Conservation (phyloP, 352 stramenopile genomes). For the Globisporangium middletonii region DNA sequence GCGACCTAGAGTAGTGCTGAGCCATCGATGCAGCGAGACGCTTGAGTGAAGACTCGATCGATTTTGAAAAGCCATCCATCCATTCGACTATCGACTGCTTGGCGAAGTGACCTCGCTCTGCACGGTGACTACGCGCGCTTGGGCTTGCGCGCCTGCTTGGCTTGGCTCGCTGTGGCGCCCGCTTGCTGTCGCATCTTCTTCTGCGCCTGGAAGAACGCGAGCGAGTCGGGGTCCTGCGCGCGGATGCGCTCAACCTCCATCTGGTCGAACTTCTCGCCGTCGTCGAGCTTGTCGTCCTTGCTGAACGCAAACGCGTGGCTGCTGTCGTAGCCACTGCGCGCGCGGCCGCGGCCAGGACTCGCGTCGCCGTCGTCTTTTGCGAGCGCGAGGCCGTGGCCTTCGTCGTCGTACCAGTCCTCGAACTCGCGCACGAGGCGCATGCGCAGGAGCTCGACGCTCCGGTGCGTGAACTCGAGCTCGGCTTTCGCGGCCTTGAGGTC, state of each 20-base stretch:
- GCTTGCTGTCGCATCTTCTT: constrained; percentile 77
- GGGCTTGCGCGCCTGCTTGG: constrained; percentile 21
- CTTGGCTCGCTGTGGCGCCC: neutral
- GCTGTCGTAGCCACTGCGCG: constrained; percentile 11
- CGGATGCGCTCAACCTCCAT: constrained; percentile 86
- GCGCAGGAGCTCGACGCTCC: constrained; percentile 68
- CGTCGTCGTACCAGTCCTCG: constrained; percentile 75
- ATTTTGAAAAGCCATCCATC: neutral
- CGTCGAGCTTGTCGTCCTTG: constrained; percentile 82
- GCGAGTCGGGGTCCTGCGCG: constrained; percentile 83
- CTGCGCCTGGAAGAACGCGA: constrained; percentile 91
- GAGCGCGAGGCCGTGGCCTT: constrained; percentile 27
- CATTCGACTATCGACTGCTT: no score
- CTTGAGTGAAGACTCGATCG: neutral
- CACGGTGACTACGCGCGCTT: constrained; percentile 19
- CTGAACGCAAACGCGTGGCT: constrained; percentile 18
- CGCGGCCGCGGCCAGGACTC: constrained; percentile 4
- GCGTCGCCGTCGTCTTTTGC: constrained; percentile 31
- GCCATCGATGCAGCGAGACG: neutral
- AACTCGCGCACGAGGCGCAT: constrained; percentile 80
- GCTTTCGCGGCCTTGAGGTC: constrained; percentile 75
- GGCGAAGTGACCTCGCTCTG: no score
- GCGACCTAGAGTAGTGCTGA: neutral
- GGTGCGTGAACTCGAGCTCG: constrained; percentile 58
- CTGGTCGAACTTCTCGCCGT: constrained; percentile 89